Conservation (phyloP, 2,329 filamentous ascomycete species). For the Botrytis byssoidea region DNA sequence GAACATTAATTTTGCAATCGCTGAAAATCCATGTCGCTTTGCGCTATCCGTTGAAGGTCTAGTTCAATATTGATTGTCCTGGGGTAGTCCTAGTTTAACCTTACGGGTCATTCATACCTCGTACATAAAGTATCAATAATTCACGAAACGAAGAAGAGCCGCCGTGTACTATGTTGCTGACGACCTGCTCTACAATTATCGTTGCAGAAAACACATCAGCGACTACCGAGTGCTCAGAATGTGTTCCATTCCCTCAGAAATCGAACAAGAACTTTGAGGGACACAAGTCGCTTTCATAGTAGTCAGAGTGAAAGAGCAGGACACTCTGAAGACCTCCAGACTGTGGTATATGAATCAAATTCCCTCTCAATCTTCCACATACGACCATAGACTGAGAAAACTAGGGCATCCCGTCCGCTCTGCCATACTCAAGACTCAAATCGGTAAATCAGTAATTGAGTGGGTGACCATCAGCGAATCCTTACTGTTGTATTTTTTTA, state of each 20-base stretch:
- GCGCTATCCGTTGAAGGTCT: neutral
- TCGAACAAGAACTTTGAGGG: neutral
- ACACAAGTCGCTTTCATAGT: neutral
- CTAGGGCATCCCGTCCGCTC: constrained; percentile 20
- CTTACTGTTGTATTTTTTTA: constrained; percentile 18
- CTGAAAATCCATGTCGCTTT: neutral
- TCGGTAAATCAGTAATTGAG: constrained; percentile 20
- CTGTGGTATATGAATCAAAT: neutral
- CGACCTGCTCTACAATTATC: neutral
- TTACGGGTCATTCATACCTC: neutral
- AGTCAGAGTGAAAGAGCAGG: neutral
- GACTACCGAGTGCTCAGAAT: neutral
- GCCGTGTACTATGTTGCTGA: neutral
- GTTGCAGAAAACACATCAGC: neutral
- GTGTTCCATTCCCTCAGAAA: neutral
- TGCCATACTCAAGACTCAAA: constrained; percentile 19
- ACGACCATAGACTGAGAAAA: constrained; percentile 16
- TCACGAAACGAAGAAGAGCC: neutral
- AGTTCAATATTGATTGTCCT: neutral
- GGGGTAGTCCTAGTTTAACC: neutral
- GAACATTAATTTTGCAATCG: neutral
- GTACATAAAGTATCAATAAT: neutral
- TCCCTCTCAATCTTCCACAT: neutral
- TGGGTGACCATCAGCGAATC: constrained; percentile 21
- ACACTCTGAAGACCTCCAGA: neutral